A percentile compares a stretch with the other conserved stretches of the same genome.
These are phyloP conservation scores for Leucoagaricus sp. DNA, from an alignment of 1,284 basidiomycete genomes.

Conservation along the genomic window DNA sequence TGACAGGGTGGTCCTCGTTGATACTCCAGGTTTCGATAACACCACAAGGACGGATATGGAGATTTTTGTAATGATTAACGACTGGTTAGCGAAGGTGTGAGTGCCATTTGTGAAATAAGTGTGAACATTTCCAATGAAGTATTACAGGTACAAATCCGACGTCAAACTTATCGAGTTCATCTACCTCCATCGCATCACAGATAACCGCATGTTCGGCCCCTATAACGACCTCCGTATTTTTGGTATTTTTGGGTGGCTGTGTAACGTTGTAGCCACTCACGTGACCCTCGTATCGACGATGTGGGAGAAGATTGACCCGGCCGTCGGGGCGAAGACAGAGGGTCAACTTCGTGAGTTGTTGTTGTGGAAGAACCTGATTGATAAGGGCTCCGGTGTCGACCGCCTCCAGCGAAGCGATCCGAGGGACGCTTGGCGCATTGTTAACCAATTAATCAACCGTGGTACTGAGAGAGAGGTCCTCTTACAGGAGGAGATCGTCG, in stretches of 20 bases:
- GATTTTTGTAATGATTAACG: slow-evolving; percentile 19
- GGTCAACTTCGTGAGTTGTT: slow-evolving; percentile 21
- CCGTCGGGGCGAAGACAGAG: slow-evolving; percentile 21
- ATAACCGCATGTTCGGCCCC: slow-evolving; percentile 28
- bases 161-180: slow-evolving; percentile 28
- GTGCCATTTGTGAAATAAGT: background rate
- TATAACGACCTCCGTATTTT: slow-evolving; percentile 28
- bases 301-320: slow-evolving; percentile 27
- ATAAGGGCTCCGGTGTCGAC: slow-evolving; percentile 16
- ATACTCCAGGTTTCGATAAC: slow-evolving; percentile 25
- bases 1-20: slow-evolving; percentile 18
- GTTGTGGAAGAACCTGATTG: slow-evolving; percentile 24
- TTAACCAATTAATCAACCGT: slow-evolving; percentile 9
- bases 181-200: slow-evolving; percentile 33
- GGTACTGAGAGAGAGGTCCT: slow-evolving; percentile 15
- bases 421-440: slow-evolving; percentile 19
- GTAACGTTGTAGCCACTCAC: slow-evolving; percentile 21
- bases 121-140: background rate
- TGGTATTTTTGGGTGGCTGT: slow-evolving; percentile 28
- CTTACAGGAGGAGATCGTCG: slow-evolving; percentile 30
- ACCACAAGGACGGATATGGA: slow-evolving; percentile 19
- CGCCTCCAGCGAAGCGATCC: slow-evolving; percentile 10
- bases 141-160: slow-evolving; percentile 22
- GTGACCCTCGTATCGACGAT: slow-evolving; percentile 34
- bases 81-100: slow-evolving; percentile 21